Conservation (phyloP, 805 yeast genomes). For the Nakazawaea peltata region DNA sequence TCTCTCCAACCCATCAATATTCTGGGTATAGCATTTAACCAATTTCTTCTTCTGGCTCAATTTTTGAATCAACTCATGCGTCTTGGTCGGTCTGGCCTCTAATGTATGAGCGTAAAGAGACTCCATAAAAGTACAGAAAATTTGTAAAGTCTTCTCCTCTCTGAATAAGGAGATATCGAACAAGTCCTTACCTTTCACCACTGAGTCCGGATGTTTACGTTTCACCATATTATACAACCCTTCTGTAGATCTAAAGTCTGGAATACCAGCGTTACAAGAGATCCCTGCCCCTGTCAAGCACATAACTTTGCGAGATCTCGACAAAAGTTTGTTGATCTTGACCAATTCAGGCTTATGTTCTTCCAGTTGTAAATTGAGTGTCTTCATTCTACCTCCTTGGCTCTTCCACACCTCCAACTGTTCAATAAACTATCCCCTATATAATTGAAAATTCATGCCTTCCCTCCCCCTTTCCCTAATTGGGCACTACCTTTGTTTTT, state of each 20-base stretch:
- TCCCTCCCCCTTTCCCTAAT: background rate
- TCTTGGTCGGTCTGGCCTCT: conserved; percentile 71
- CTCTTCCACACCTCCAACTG: too few relatives aligned
- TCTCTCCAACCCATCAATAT: conserved; percentile 83
- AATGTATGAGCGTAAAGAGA: conserved; percentile 56
- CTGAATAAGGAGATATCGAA: conserved; percentile 82
- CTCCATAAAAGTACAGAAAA: conserved; percentile 90
- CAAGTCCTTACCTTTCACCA: conserved; percentile 80
- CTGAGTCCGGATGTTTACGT: conserved; percentile 46
- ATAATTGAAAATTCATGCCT: too few relatives aligned
- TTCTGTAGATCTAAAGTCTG: conserved; percentile 81
- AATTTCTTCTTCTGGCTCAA: conserved; percentile 58
- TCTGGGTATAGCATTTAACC: conserved; percentile 87
- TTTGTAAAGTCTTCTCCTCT: conserved; percentile 50
- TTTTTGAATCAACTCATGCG: conserved; percentile 66
- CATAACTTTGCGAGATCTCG: conserved; percentile 46
- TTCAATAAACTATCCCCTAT: too few relatives aligned
- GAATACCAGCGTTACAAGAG: conserved; percentile 94
- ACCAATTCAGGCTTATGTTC: background rate
- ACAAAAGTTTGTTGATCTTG: conserved; percentile 22
- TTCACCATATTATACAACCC: conserved; percentile 79
- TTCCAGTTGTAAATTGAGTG: background rate
- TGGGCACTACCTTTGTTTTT: background rate
- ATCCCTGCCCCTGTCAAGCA: conserved; percentile 94
- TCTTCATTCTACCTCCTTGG: background rate